A percentile compares a stretch with the other conserved stretches of the same genome.
phyloP scores from a whole-genome alignment of 495 filamentous ascomycete genomes.

The Bacidia rubella region DNA sequence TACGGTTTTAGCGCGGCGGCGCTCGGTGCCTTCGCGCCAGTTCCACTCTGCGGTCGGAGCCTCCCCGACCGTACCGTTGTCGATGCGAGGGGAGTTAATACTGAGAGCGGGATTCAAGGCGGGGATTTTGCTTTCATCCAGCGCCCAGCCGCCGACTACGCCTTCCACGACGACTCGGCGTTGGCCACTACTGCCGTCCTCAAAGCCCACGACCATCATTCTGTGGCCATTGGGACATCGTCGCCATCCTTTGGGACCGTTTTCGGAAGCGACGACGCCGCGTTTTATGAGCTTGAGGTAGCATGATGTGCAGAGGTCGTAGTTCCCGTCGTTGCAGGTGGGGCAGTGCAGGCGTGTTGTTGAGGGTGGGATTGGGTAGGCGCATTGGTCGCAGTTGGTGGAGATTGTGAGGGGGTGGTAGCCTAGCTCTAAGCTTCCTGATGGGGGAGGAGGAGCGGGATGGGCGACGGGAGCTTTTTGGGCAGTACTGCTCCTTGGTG shows the following conservation, averaged over 20 bases:
- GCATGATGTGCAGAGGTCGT: constrained; percentile 69
- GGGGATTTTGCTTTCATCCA: constrained; percentile 39
- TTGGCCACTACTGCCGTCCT: constrained; percentile 42
- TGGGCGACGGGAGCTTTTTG: constrained; percentile 20
- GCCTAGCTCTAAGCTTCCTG: constrained; percentile 21
- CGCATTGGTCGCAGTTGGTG: constrained; percentile 64
- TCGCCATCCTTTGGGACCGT: constrained; percentile 68
- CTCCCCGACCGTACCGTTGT: constrained; percentile 12
- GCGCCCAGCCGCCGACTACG: constrained; percentile 53
- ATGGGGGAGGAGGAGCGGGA: constrained; percentile 14
- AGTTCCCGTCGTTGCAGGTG: constrained; percentile 56
- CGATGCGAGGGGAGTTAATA: not conserved
- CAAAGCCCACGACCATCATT: constrained; percentile 67
- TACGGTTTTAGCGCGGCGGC: constrained; percentile 3
- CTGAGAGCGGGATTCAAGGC: constrained; percentile 11
- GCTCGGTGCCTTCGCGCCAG: constrained; percentile 36
- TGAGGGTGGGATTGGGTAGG: constrained; percentile 50
- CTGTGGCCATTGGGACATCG: constrained; percentile 70
- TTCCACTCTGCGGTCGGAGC: constrained; percentile 30
- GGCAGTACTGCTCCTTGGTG: not conserved
- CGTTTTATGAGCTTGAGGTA: constrained; percentile 50
- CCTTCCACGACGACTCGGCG: constrained; percentile 46
- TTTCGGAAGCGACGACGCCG: constrained; percentile 52
- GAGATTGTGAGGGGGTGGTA: constrained; percentile 50
- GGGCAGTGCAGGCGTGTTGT: constrained; percentile 62